A percentile compares a stretch with the other conserved stretches of the same genome.
phyloP scores from a whole-genome alignment of 1,284 basidiomycete species.

The Ustilago cynodontis region DNA sequence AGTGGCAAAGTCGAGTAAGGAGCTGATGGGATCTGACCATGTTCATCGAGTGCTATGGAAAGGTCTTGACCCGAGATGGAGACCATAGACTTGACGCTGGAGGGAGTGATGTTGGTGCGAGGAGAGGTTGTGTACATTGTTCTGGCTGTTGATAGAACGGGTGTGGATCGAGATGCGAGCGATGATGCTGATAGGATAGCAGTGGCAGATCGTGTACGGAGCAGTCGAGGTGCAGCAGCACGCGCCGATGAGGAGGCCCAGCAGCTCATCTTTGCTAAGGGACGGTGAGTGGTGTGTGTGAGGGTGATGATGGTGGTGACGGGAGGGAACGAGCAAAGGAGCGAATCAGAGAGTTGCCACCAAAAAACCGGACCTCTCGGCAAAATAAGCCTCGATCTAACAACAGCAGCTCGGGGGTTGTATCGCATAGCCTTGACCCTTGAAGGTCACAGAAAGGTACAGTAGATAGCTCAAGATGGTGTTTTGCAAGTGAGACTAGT shows the following conservation, averaged over 20 bases:
- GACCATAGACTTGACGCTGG: constrained; percentile 1
- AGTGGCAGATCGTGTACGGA: constrained; percentile 18
- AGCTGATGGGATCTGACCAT: constrained; percentile 52
- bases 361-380: too few species aligned
- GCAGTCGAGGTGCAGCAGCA: constrained; percentile 24
- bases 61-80: constrained; percentile 41
- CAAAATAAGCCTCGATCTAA: too few species aligned
- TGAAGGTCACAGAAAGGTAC: too few species aligned
- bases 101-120: constrained; percentile 1
- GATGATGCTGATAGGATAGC: constrained; percentile 8
- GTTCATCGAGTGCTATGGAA: constrained; percentile 49
- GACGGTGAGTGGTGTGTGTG: neutral
- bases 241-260: constrained; percentile 34
- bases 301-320: constrained; percentile 4
- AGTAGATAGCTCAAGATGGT: too few species aligned
- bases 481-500: neutral
- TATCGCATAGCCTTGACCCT: too few species aligned
- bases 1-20: constrained; percentile 61
- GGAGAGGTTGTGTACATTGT: constrained; percentile 21
- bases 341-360: neutral
- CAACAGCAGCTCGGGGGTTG: neutral
- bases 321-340: neutral
- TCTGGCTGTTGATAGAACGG: neutral
- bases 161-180: constrained; percentile 7
- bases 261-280: constrained; percentile 25